Evolutionary conservation across 2,329 filamentous ascomycete genomes (phyloP).

Genomic region (Fusarium acutatum): DNA sequence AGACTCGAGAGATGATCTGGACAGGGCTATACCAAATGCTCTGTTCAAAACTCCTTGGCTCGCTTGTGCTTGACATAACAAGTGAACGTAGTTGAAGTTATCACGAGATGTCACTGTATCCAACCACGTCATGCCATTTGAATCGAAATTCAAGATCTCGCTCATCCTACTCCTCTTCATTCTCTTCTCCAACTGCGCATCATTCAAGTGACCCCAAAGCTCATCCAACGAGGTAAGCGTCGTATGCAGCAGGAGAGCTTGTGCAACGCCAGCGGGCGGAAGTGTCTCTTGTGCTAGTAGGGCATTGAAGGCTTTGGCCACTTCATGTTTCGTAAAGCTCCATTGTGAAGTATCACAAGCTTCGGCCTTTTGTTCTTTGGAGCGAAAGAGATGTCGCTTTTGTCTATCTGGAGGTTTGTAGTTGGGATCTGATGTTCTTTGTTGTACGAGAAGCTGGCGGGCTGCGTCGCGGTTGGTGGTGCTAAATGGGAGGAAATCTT

Average conservation of each 20-base stretch:
- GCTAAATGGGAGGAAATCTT: slow-evolving; percentile 6
- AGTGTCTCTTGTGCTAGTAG: neutral
- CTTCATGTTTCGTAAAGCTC: slow-evolving; percentile 22
- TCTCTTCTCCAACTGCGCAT: slow-evolving; percentile 10
- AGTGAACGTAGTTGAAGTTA: slow-evolving; percentile 14
- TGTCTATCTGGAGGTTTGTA: neutral
- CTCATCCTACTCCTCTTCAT: slow-evolving; percentile 10
- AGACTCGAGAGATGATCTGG: neutral
- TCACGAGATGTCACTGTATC: neutral
- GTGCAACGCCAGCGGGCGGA: slow-evolving; percentile 7
- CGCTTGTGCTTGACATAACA: slow-evolving; percentile 1
- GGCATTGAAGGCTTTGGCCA: slow-evolving; percentile 1
- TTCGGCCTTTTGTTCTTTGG: neutral
- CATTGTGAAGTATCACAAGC: neutral
- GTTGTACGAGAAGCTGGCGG: slow-evolving; percentile 3
- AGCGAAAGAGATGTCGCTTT: neutral
- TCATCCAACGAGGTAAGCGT: neutral
- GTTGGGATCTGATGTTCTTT: neutral
- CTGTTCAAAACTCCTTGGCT: slow-evolving; percentile 1
- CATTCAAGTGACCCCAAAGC: slow-evolving; percentile 16
- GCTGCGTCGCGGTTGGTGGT: neutral
- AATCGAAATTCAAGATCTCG: neutral
- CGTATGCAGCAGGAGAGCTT: neutral
- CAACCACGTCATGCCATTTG: neutral
- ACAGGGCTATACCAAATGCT: slow-evolving; percentile 7